Conservation (phyloP, 495 filamentous ascomycete species). For the Neurospora sp. region DNA sequence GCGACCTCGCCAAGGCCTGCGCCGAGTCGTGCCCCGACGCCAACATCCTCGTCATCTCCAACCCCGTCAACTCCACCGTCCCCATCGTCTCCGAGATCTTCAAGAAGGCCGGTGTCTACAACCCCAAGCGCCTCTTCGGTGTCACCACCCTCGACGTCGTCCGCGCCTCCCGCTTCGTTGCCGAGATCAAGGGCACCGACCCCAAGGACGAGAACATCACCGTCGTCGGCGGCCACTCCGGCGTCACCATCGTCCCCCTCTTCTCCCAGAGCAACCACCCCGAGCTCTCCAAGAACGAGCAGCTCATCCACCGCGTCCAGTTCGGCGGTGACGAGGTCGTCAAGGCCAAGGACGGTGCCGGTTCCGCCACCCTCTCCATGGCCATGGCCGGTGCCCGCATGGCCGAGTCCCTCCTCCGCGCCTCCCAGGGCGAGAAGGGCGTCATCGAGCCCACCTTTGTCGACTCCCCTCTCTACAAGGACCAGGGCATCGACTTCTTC, state of each 20-base stretch:
- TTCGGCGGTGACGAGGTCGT: constrained; percentile 99
- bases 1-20: constrained; percentile 92
- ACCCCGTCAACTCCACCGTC: constrained; percentile 99
- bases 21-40: constrained; percentile 84
- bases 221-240: constrained; percentile 94
- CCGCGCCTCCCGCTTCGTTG: constrained; percentile 94
- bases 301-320: constrained; percentile 89
- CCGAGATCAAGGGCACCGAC: constrained; percentile 80
- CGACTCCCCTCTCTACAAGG: constrained; percentile 94
- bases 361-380: constrained; percentile 98
- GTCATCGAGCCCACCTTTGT: constrained; percentile 95
- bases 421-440: constrained; percentile 86
- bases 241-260: constrained; percentile 95
- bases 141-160: constrained; percentile 99
- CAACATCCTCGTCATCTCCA: constrained; percentile 94
- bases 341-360: constrained; percentile 96
- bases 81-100: constrained; percentile 95
- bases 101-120: constrained; percentile 89
- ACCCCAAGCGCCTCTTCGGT: constrained; percentile 97
- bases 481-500: constrained; percentile 93
- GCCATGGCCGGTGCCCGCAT: constrained; percentile 97
- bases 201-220: constrained; percentile 86
- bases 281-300: constrained; percentile 62
- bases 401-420: constrained; percentile 88
- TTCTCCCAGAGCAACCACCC: constrained; percentile 88